A percentile compares a stretch with the other conserved stretches of the same genome.
Conservation (phyloP, 2,329 filamentous ascomycete species). For the Bipolaris zeicola region DNA sequence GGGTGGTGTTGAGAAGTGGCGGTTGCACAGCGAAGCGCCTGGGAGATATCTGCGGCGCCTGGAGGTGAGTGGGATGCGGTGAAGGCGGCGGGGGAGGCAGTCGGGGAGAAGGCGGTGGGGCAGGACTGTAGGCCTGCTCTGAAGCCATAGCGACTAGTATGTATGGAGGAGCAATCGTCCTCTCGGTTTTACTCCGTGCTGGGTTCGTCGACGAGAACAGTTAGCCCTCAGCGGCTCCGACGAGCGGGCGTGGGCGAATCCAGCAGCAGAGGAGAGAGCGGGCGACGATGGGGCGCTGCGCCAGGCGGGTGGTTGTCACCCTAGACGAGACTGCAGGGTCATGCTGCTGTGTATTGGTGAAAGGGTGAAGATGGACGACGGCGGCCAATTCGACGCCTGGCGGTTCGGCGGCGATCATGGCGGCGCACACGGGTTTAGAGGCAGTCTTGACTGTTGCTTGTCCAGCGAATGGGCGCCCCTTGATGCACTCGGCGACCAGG, state of each 20-base stretch:
- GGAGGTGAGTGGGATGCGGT: slow-evolving; percentile 18
- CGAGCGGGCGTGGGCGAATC: slow-evolving; percentile 28
- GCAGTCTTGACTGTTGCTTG: slow-evolving; percentile 22
- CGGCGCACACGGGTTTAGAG: slow-evolving; percentile 15
- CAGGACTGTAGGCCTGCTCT: slow-evolving; percentile 15
- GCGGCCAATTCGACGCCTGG: slow-evolving; percentile 26
- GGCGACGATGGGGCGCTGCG: slow-evolving; percentile 15
- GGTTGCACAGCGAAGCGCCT: slow-evolving; percentile 50
- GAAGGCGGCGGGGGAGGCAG: slow-evolving; percentile 29
- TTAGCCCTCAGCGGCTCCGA: slow-evolving; percentile 42
- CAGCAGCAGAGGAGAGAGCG: slow-evolving; percentile 19
- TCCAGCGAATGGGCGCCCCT: slow-evolving; percentile 25
- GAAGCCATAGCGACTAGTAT: slow-evolving; percentile 19
- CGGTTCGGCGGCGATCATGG: slow-evolving; percentile 20
- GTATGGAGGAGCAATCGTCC: background rate
- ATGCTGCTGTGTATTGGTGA: slow-evolving; percentile 15
- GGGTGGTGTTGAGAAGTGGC: slow-evolving; percentile 49
- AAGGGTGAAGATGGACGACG: slow-evolving; percentile 17
- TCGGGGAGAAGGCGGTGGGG: slow-evolving; percentile 27
- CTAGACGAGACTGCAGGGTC: slow-evolving; percentile 15
- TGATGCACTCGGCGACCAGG: slow-evolving; percentile 16
- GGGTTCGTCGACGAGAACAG: background rate
- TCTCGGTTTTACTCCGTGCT: background rate
- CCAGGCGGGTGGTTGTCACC: slow-evolving; percentile 23
- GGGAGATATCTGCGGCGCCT: slow-evolving; percentile 36